These are phyloP conservation scores for Mycena sp. DNA, from an alignment of 1,284 basidiomycete species.

Conservation along the genomic window DNA sequence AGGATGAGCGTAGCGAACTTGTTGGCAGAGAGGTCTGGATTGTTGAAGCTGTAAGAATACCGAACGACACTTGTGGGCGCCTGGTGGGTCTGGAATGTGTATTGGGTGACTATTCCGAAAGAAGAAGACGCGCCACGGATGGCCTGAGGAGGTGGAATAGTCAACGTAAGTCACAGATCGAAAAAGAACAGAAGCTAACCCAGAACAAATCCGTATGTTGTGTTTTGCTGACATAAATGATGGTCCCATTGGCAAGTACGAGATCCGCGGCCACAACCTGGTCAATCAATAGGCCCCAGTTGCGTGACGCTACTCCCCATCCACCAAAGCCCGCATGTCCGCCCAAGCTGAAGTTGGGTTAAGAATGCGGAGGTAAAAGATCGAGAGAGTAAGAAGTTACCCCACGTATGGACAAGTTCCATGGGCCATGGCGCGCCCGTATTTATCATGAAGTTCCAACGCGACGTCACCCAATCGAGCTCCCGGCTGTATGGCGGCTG, in stretches of 20 bases:
- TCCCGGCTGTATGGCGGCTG: slow-evolving; percentile 36
- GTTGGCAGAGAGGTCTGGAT: slow-evolving; percentile 2
- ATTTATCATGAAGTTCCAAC: slow-evolving; percentile 32
- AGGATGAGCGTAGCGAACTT: slow-evolving; percentile 4
- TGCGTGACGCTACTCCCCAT: slow-evolving; percentile 37
- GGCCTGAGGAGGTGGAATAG: slow-evolving; percentile 33
- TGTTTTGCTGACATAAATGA: slow-evolving; percentile 35
- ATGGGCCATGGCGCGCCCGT: slow-evolving; percentile 42
- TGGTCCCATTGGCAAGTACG: slow-evolving; percentile 42
- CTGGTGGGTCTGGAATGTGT: slow-evolving; percentile 39
- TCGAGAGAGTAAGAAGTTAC: neutral
- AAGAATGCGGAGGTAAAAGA: neutral
- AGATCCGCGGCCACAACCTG: slow-evolving; percentile 37
- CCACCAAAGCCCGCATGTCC: slow-evolving; percentile 41
- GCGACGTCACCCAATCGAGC: slow-evolving; percentile 41
- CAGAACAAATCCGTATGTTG: slow-evolving; percentile 43
- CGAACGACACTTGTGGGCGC: slow-evolving; percentile 36
- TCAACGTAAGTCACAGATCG: neutral
- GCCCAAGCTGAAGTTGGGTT: slow-evolving; percentile 27
- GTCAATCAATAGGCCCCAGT: slow-evolving; percentile 43
- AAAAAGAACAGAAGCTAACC: slow-evolving; percentile 29
- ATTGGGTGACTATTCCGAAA: slow-evolving; percentile 44
- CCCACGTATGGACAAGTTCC: slow-evolving; percentile 42
- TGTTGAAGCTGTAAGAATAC: slow-evolving; percentile 26
- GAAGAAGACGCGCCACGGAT: slow-evolving; percentile 44